Evolutionary conservation across 2,329 filamentous ascomycete species (phyloP).

Genomic region (Pseudocercospora vitis): DNA sequence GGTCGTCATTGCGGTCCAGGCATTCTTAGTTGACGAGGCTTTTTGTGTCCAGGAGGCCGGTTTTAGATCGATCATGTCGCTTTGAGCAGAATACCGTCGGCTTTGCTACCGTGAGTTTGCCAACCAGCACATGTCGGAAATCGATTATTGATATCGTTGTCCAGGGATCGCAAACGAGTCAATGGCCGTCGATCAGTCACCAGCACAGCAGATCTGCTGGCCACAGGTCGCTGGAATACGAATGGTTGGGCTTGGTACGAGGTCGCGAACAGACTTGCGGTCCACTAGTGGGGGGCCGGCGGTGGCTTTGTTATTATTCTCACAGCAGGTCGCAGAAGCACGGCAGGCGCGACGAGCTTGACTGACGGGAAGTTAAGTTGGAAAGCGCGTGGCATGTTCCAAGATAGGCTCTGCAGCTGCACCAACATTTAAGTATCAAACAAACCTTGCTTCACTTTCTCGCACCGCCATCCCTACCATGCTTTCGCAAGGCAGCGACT

Average conservation of each 20-base stretch:
- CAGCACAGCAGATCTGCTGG: background rate
- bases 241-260: background rate
- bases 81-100: background rate
- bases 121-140: background rate
- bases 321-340: background rate
- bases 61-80: slow-evolving; percentile 1
- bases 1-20: background rate
- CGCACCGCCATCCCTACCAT: background rate
- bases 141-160: background rate
- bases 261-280: background rate
- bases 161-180: background rate
- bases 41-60: background rate
- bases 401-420: background rate
- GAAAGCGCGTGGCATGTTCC: slow-evolving; percentile 3
- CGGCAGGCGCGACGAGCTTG: background rate
- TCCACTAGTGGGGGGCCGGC: background rate
- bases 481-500: background rate
- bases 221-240: background rate
- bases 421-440: background rate
- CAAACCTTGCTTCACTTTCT: background rate
- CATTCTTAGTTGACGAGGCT: background rate
- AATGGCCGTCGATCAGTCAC: too few species aligned
- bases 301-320: background rate
- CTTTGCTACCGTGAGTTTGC: background rate
- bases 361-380: background rate